These are phyloP conservation scores for Drechslerella stenobrocha DNA, from an alignment of 2,329 filamentous ascomycete species.

Conservation along the genomic window DNA sequence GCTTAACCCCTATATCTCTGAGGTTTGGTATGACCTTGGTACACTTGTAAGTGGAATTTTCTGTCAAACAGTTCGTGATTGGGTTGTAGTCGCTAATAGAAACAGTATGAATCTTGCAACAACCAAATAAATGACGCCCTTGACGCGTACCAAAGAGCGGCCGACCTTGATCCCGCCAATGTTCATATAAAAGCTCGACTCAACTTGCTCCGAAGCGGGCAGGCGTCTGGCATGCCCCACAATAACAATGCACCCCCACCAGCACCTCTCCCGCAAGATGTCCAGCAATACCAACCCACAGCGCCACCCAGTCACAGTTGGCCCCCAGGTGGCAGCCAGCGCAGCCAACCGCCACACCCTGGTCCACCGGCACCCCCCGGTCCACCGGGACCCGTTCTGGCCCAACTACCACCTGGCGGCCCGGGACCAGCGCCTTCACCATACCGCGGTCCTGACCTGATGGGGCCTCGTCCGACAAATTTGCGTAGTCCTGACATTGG, in stretches of 20 bases:
- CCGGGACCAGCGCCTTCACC: conserved; percentile 51
- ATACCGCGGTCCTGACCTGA: conserved; percentile 54
- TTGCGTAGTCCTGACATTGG: conserved; percentile 50
- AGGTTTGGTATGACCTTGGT: conserved; percentile 98
- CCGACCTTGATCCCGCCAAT: conserved; percentile 89
- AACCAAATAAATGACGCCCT: conserved; percentile 96
- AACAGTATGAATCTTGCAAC: conserved; percentile 94
- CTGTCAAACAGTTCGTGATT: conserved; percentile 7
- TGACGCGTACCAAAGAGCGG: conserved; percentile 91
- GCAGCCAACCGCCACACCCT: conserved; percentile 64
- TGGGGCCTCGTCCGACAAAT: conserved; percentile 52
- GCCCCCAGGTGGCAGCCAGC: conserved; percentile 74
- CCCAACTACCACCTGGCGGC: conserved; percentile 56
- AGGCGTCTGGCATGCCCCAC: conserved; percentile 70
- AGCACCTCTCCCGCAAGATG: conserved; percentile 71
- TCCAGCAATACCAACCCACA: conserved; percentile 85
- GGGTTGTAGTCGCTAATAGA: conserved; percentile 37
- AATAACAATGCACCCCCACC: conserved; percentile 74
- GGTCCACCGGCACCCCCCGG: conserved; percentile 54
- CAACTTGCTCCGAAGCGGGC: conserved; percentile 81
- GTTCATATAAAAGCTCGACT: conserved; percentile 95
- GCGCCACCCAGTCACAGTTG: conserved; percentile 68
- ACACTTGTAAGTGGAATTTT: conserved; percentile 72
- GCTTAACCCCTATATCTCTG: conserved; percentile 95
- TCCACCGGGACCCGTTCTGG: conserved; percentile 56